Evolutionary conservation across 495 filamentous ascomycete species (phyloP).

Genomic region (Penicillium egyptiacum): DNA sequence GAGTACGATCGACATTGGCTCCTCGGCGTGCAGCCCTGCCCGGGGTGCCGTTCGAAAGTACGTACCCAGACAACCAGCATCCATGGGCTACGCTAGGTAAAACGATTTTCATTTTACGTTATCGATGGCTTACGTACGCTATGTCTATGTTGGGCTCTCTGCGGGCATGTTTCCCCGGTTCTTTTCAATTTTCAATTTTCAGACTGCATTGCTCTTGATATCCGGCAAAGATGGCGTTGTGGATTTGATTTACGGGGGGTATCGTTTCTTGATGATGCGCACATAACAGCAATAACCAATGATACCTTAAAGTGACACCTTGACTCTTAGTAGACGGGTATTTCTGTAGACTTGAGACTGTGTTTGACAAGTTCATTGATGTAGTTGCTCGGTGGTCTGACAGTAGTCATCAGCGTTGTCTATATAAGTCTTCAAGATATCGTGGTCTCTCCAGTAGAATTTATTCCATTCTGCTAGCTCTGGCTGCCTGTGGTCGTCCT

Average conservation of each 20-base stretch:
- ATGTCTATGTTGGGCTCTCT: conserved; percentile 16
- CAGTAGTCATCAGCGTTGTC: not conserved
- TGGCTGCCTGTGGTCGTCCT: not conserved
- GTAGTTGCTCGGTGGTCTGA: not conserved
- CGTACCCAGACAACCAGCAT: conserved; percentile 22
- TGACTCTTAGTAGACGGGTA: conserved; percentile 9
- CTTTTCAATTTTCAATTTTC: conserved; percentile 10
- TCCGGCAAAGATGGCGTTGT: conserved; percentile 24
- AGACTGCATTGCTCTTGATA: conserved; percentile 19
- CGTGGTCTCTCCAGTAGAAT: not conserved
- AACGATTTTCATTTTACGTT: not conserved
- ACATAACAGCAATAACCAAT: conserved; percentile 11
- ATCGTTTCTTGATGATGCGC: conserved; percentile 15
- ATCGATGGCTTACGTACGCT: conserved; percentile 23
- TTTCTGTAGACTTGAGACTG: not conserved
- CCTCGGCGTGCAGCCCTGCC: conserved; percentile 35
- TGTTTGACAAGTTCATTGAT: not conserved
- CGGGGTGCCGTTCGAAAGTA: conserved; percentile 32
- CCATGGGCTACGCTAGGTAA: conserved; percentile 39
- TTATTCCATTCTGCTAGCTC: not conserved
- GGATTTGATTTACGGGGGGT: conserved; percentile 4
- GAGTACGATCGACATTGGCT: conserved; percentile 78
- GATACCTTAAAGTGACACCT: conserved; percentile 15
- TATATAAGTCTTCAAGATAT: not conserved
- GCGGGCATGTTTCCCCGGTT: conserved; percentile 15